Evolutionary conservation across 73 alveolate genomes (phyloP), one percentile per base, ranked within the genome.

Genomic region (Paramecium bursaria): DNA sequence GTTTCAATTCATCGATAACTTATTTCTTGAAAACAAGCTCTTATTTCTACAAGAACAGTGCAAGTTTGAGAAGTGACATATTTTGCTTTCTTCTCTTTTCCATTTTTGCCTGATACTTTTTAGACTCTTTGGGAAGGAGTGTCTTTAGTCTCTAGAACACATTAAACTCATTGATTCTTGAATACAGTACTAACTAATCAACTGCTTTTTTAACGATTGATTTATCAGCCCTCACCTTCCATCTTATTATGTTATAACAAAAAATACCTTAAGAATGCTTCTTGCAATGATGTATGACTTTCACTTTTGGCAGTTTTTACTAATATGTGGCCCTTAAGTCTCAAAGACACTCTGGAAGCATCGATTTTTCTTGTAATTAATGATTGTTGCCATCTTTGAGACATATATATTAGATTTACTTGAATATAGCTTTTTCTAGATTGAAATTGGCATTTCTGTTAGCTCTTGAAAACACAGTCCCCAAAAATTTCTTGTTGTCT

Each of bases 241-340:
- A 67, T 67, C 82, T 67, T 39, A 57, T 26, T 17, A 57, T 26
- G 5, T 21, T 26, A 39, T 67, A 15, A 47, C 21, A 14, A 39
- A 39, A 27, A 15, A 26, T 67, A 67, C 82, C 82, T 67, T 4
- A 67, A 15, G 21, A 67, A 67, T 1, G 82, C 82, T 11, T 67
- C 82, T 19, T 42, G 5, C 13, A 67, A 35, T 9, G 53, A 21
- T 21, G 50, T 44, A 15, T 21, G 7, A n/a, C 46, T 1, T 67
- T 67, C 26, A 39, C 26, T 21, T 44, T 67, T 67, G 1, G 49
- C 49, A 7, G 49, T 39, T 7, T 39, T 39, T 39, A 39, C 11
- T 39, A 39, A 39, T 7, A 39, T 39, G 14, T 39, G 11, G 11
- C 14, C 49, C 11, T 39, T 39, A 5, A 39, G 5, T 39, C 11